Evolutionary conservation across 2,329 filamentous ascomycete species (phyloP), one percentile per base, ranked within the genome.

Genomic region (Periglandula ipomoeae): DNA sequence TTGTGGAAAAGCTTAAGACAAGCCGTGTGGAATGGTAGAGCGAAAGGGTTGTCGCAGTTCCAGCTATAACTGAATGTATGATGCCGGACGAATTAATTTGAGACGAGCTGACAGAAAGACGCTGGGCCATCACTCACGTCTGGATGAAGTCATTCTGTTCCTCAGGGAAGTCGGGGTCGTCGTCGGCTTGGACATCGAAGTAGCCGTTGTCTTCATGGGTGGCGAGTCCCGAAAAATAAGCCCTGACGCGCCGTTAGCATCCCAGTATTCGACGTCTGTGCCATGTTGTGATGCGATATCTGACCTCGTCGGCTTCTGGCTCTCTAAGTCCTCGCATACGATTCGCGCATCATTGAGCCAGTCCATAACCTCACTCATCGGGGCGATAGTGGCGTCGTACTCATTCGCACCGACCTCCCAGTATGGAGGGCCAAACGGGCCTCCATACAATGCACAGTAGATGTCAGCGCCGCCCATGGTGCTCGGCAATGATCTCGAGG

Each of bases 391-490:
- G 23, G 43, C 23, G 17, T 22, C 3, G 24, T 17, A 35, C 11
- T 30, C 43, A 35, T 45, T 6, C 7, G 32, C 43, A 11, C 34
- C 43, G 13, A 17, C 15, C 13, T 45, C 23, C 43, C 43, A 45
- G 13, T 11, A 45, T 26, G 3, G 43, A 10, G 43, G 43, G 17
- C 24, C 17, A 11, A 45, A 34, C 20, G 43, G 43, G 9, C 26
- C 27, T 20, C 43, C 43, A 19, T 26, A 45, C 17, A 45, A 10
- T 20, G 24, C 23, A 26, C 43, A 45, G 27, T 45, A 45, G 19
- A 32, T 26, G 13, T 45, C 43, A 15, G 43, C 43, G 30, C 43
- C 43, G 24, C 43, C 27, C 43, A 46, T 52, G 10, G 19, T 39
- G n/a, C n/a, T n/a, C n/a, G n/a, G n/a, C n/a, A n/a, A n/a, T n/a